Conservation (phyloP, 2,329 filamentous ascomycete genomes). For the Graphilbum sp. region DNA sequence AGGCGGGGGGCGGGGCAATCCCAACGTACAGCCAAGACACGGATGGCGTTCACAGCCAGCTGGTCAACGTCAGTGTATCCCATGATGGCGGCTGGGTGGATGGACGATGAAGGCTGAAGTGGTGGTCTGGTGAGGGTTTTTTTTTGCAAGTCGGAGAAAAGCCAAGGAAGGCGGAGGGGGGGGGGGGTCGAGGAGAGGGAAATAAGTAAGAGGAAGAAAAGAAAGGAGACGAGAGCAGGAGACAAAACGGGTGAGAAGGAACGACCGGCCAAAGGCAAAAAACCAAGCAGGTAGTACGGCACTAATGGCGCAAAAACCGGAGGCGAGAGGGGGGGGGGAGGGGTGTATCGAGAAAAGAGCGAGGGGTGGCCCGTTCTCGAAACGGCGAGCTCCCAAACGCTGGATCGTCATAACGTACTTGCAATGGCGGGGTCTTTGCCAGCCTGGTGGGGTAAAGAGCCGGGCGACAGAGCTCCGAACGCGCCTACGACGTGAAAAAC, state of each 20-base stretch:
- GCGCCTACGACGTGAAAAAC: too few relatives aligned
- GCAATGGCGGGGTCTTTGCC: too few relatives aligned
- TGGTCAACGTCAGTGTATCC: conserved; percentile 74
- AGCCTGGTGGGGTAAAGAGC: too few relatives aligned
- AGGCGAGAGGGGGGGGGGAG: too few relatives aligned
- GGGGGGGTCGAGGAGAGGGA: conserved; percentile 8
- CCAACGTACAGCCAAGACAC: conserved; percentile 77
- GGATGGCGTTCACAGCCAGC: conserved; percentile 96
- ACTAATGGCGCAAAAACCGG: conserved; percentile 5
- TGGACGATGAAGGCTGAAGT: conserved; percentile 4
- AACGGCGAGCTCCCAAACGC: too few relatives aligned
- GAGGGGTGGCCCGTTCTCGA: background rate
- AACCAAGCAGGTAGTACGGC: background rate
- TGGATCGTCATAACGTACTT: too few relatives aligned
- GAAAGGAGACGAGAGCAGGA: background rate
- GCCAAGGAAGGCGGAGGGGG: conserved; percentile 6
- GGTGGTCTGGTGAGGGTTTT: conserved; percentile 6
- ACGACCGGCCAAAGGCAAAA: conserved; percentile 2
- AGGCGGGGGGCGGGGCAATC: conserved; percentile 9
- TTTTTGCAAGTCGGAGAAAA: conserved; percentile 5
- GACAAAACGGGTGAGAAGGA: conserved; percentile 2
- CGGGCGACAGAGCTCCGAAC: too few relatives aligned
- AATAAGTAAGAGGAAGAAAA: conserved; percentile 9
- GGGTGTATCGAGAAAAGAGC: background rate
- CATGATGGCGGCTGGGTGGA: conserved; percentile 42